Percentiles rank a stretch among this genome's conserved stretches.
Evolutionary conservation across 179 eudicot species (phyloP).

Genomic region (Amaranthus tricolor): DNA sequence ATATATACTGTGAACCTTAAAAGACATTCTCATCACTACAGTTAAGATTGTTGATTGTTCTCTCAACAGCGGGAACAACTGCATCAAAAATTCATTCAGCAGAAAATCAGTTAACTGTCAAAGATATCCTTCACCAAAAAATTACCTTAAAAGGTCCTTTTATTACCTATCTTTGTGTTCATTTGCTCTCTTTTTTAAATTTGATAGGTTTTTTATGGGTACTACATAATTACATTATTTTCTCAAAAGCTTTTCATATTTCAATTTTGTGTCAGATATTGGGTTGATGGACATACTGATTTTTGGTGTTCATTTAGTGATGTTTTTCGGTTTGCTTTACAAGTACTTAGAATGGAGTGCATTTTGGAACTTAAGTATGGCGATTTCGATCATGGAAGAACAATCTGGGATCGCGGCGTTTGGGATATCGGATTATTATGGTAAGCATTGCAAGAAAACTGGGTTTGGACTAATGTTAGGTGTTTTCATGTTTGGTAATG

Average conservation of each 20-base stretch:
- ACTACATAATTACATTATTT: background rate
- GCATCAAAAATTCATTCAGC: slow-evolving; percentile 3
- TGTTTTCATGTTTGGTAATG: slow-evolving; percentile 7
- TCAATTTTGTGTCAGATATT: background rate
- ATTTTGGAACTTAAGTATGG: slow-evolving; percentile 27
- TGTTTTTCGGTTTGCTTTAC: slow-evolving; percentile 16
- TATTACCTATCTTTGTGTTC: slow-evolving; percentile 12
- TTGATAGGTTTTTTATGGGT: slow-evolving; percentile 9
- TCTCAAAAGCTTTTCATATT: background rate
- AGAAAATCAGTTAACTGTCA: slow-evolving; percentile 3
- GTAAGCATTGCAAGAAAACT: slow-evolving; percentile 14
- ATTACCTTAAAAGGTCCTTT: background rate
- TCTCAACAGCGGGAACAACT: no score
- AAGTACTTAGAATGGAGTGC: slow-evolving; percentile 30
- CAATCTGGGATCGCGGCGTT: slow-evolving; percentile 21
- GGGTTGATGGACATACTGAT: background rate
- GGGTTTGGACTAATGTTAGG: slow-evolving; percentile 19
- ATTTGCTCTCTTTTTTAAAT: slow-evolving; percentile 12
- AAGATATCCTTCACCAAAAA: slow-evolving; percentile 1
- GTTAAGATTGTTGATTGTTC: no score
- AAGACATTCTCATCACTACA: no score
- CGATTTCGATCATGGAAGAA: slow-evolving; percentile 26
- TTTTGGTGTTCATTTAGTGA: background rate
- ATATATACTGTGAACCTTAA: no score
- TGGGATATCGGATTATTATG: slow-evolving; percentile 17